Evolutionary conservation across 106 monocot species (phyloP).

Genomic region (Vanilla planifolia): DNA sequence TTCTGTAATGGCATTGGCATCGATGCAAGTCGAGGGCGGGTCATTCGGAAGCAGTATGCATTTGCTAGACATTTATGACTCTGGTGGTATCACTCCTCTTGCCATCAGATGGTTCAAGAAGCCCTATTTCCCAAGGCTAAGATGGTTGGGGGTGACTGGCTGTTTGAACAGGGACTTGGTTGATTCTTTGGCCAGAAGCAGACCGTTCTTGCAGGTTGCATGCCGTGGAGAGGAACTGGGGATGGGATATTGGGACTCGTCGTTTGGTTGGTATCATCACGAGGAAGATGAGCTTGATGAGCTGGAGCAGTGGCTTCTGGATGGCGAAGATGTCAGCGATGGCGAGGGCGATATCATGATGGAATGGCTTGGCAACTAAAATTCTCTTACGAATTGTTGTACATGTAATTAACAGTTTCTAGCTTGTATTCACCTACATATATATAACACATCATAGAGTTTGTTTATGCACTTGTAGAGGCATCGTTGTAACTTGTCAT

Average conservation of each 20-base stretch:
- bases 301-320: constrained; percentile 80
- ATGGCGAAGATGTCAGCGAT: constrained; percentile 37
- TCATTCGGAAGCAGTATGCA: constrained; percentile 66
- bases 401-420: too few species aligned
- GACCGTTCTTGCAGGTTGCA: constrained; percentile 65
- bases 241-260: constrained; percentile 46
- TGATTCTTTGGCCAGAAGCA: constrained; percentile 60
- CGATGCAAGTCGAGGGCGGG: constrained; percentile 72
- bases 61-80: constrained; percentile 75
- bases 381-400: too few species aligned
- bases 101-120: constrained; percentile 92
- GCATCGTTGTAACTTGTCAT: too few species aligned
- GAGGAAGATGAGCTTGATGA: constrained; percentile 88
- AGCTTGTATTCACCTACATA: too few species aligned
- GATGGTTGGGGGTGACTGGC: constrained; percentile 87
- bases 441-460: too few species aligned
- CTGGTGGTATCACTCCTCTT: constrained; percentile 74
- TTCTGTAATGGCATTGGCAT: constrained; percentile 85
- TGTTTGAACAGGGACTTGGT: constrained; percentile 85
- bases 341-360: constrained; percentile 22
- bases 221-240: constrained; percentile 83
- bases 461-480: too few species aligned
- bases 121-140: constrained; percentile 85
- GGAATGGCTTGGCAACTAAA: constrained; percentile 1
- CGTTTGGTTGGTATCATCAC: constrained; percentile 42